phyloP scores from a whole-genome alignment of 441 rosid species.

The Pelargonium myrrhifolium region DNA sequence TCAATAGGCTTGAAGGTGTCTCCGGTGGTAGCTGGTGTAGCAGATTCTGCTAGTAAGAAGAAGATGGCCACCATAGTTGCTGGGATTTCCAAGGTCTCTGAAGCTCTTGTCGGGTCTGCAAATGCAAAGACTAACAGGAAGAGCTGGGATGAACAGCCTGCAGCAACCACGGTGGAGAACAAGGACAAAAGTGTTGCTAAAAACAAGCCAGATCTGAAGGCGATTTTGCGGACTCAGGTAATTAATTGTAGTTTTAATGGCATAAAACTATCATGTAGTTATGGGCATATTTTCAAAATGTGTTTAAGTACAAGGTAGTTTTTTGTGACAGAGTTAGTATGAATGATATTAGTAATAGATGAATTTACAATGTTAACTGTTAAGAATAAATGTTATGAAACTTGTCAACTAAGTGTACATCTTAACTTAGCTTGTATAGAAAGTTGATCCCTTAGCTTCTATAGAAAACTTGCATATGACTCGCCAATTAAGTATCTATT shows the following conservation, averaged over 20 bases:
- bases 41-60: constrained; percentile 68
- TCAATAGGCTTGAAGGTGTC: constrained; percentile 61
- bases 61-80: constrained; percentile 41
- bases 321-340: too few relatives aligned
- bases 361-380: too few relatives aligned
- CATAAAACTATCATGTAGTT: too few relatives aligned
- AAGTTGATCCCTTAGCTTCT: too few relatives aligned
- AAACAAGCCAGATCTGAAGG: constrained; percentile 50
- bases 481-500: too few relatives aligned
- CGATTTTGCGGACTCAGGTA: constrained; percentile 86
- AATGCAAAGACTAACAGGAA: constrained; percentile 42
- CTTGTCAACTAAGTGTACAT: too few relatives aligned
- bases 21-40: constrained; percentile 19
- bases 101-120: constrained; percentile 46
- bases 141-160: constrained; percentile 59
- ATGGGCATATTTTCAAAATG: background rate
- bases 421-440: too few relatives aligned
- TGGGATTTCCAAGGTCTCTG: constrained; percentile 40
- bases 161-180: background rate
- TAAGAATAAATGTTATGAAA: too few relatives aligned
- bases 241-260: too few relatives aligned
- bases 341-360: too few relatives aligned
- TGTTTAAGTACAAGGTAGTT: too few relatives aligned
- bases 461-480: too few relatives aligned
- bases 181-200: constrained; percentile 11